Conservation (phyloP, 768 basidiomycete species). For the Macrolepiota fuliginosa region DNA sequence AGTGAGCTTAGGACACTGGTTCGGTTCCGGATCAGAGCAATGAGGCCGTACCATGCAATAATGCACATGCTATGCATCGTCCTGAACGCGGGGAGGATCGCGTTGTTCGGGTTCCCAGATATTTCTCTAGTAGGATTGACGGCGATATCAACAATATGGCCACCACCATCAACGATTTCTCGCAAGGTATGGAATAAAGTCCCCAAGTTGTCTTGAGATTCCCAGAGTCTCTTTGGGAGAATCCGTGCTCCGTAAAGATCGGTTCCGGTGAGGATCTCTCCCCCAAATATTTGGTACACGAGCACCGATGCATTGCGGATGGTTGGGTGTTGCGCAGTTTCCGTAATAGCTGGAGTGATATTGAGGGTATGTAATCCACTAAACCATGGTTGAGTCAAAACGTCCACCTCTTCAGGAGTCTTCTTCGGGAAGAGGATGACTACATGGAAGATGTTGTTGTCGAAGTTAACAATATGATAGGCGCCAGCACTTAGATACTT, state of each 20-base stretch:
- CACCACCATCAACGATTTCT: constrained; percentile 15
- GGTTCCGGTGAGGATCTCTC: constrained; percentile 13
- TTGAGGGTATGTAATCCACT: neutral
- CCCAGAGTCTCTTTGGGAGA: constrained; percentile 11
- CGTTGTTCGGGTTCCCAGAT: constrained; percentile 14
- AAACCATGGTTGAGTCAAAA: constrained; percentile 4
- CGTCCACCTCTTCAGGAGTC: constrained; percentile 1
- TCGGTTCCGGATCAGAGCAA: neutral
- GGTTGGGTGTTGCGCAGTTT: constrained; percentile 12
- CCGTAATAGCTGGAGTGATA: neutral
- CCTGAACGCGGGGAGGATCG: constrained; percentile 18
- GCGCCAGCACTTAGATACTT: constrained; percentile 14
- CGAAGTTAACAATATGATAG: constrained; percentile 12
- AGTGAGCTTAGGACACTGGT: neutral
- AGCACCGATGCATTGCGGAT: constrained; percentile 6
- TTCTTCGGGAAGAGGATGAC: constrained; percentile 15
- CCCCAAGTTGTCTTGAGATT: constrained; percentile 7
- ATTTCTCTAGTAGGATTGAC: constrained; percentile 15
- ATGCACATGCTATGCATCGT: constrained; percentile 13
- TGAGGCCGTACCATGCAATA: constrained; percentile 2
- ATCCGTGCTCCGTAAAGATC: constrained; percentile 14
- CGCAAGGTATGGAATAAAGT: constrained; percentile 5
- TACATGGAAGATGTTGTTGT: constrained; percentile 14
- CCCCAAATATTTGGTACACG: constrained; percentile 14
- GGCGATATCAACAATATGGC: constrained; percentile 12